Conservation (phyloP, 2,329 filamentous ascomycete species). For the Ilyonectria sp. region DNA sequence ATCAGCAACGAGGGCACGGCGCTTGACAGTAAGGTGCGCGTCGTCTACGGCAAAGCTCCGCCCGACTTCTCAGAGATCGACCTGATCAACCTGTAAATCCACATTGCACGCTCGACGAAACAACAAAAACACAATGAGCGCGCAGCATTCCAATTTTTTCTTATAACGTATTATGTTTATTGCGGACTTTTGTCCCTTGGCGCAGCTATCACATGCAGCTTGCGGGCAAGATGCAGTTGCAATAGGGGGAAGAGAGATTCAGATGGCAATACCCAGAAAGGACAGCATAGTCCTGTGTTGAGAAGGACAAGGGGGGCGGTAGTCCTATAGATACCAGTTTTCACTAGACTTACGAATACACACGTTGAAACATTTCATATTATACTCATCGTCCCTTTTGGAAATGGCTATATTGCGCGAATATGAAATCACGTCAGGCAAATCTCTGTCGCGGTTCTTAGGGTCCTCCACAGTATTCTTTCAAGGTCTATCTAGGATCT, state of each 20-base stretch:
- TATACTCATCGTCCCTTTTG: background rate
- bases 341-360: constrained; percentile 37
- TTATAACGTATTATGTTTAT: constrained; percentile 30
- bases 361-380: constrained; percentile 5
- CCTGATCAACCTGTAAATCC: constrained; percentile 79
- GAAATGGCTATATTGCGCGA: background rate
- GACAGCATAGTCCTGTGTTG: constrained; percentile 9
- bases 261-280: constrained; percentile 32
- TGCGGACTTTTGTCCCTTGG: constrained; percentile 14
- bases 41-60: constrained; percentile 87
- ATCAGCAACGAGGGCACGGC: constrained; percentile 95
- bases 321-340: constrained; percentile 7
- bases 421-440: background rate
- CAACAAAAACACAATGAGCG: background rate
- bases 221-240: constrained; percentile 40
- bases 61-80: constrained; percentile 93
- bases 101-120: background rate
- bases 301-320: constrained; percentile 19
- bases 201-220: constrained; percentile 31
- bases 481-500: no score
- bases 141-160: constrained; percentile 2
- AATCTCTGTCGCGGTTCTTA: background rate
- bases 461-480: no score
- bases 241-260: constrained; percentile 10
- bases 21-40: constrained; percentile 85